These are phyloP conservation scores for Wakefieldia striispora DNA, from an alignment of 768 basidiomycete genomes.

Conservation along the genomic window DNA sequence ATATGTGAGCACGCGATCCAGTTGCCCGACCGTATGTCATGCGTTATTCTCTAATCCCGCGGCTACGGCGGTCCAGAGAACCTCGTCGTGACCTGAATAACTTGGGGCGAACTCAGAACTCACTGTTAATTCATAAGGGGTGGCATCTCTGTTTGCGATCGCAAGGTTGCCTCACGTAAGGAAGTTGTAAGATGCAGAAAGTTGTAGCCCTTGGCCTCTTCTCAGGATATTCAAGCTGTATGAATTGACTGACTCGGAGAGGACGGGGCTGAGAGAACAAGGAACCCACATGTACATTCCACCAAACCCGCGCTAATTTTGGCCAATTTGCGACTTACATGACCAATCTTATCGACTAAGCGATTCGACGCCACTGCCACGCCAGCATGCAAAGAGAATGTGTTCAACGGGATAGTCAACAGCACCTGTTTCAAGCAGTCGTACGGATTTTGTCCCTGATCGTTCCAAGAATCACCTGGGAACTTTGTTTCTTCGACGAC, in stretches of 20 bases:
- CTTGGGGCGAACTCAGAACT: neutral
- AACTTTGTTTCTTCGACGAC: constrained; percentile 59
- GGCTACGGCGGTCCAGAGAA: constrained; percentile 50
- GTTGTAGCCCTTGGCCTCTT: constrained; percentile 58
- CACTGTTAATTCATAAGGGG: constrained; percentile 57
- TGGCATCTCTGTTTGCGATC: constrained; percentile 55
- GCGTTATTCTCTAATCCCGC: constrained; percentile 61
- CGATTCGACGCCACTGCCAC: no score
- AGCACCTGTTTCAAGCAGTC: constrained; percentile 76
- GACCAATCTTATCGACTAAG: no score
- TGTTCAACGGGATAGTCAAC: no score
- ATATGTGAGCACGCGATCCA: constrained; percentile 65
- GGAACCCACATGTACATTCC: constrained; percentile 62
- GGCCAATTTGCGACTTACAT: no score
- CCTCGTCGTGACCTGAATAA: neutral
- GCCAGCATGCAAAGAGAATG: no score
- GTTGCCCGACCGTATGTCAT: constrained; percentile 55
- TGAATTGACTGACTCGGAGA: neutral
- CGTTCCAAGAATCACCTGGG: constrained; percentile 70
- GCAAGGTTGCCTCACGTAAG: constrained; percentile 59
- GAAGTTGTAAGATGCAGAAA: constrained; percentile 64
- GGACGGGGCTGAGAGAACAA: no score
- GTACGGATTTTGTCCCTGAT: constrained; percentile 75
- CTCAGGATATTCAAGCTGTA: constrained; percentile 72
- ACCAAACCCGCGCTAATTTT: constrained; percentile 80